A percentile compares a stretch with the other conserved stretches of the same genome.
These are phyloP conservation scores for Aspergillus incahuasiensis DNA, from an alignment of 495 filamentous ascomycete genomes.

Conservation along the genomic window DNA sequence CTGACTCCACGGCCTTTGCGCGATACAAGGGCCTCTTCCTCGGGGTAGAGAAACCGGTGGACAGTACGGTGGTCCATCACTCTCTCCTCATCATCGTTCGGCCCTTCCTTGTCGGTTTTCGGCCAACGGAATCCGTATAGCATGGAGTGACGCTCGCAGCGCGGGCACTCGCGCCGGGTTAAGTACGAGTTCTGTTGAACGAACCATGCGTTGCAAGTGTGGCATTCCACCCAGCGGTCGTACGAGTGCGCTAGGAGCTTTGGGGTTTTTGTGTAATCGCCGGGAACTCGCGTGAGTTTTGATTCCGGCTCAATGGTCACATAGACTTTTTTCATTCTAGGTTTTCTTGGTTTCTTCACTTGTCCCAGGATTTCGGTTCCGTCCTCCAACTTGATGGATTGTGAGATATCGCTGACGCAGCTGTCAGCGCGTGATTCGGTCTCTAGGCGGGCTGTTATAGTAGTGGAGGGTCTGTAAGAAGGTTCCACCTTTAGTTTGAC, in stretches of 20 bases:
- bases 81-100: conserved; percentile 68
- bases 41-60: conserved; percentile 62
- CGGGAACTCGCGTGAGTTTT: conserved; percentile 53
- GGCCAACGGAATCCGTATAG: conserved; percentile 95
- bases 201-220: conserved; percentile 73
- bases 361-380: conserved; percentile 10
- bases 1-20: conserved; percentile 41
- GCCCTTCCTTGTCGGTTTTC: conserved; percentile 76
- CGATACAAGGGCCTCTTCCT: conserved; percentile 59
- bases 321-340: conserved; percentile 28
- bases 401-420: conserved; percentile 12
- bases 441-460: conserved; percentile 14
- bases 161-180: conserved; percentile 76
- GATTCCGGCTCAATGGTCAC: conserved; percentile 41
- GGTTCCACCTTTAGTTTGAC: conserved; percentile 27
- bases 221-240: conserved; percentile 81
- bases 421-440: conserved; percentile 3
- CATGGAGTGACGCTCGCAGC: conserved; percentile 93
- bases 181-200: conserved; percentile 83
- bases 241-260: conserved; percentile 66
- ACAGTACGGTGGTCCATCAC: conserved; percentile 68
- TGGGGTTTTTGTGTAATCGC: conserved; percentile 74
- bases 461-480: conserved; percentile 5
- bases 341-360: conserved; percentile 17
- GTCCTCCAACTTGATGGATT: conserved; percentile 26